Conservation (phyloP, 2,329 filamentous ascomycete species). For the Aspergillus melleus region DNA sequence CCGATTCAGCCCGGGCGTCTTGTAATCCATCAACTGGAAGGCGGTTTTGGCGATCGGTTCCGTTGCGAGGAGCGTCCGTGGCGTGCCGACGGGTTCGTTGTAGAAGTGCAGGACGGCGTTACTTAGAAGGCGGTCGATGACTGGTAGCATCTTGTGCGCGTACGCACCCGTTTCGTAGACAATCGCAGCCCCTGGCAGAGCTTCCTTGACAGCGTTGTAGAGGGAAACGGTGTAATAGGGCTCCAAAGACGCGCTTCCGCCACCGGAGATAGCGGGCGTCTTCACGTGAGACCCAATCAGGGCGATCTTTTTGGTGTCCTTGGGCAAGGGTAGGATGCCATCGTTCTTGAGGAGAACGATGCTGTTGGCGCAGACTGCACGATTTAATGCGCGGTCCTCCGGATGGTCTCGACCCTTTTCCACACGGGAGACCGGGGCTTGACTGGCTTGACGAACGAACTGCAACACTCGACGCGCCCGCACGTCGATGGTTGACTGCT, state of each 20-base stretch:
- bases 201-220: constrained; percentile 30
- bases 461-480: constrained; percentile 34
- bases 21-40: constrained; percentile 37
- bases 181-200: constrained; percentile 10
- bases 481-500: constrained; percentile 25
- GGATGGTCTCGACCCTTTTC: constrained; percentile 14
- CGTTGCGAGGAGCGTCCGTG: constrained; percentile 19
- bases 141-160: constrained; percentile 34
- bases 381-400: constrained; percentile 20
- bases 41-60: constrained; percentile 32
- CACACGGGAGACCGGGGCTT: constrained; percentile 10
- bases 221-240: constrained; percentile 35
- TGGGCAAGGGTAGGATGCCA: constrained; percentile 21
- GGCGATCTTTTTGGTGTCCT: constrained; percentile 13
- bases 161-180: constrained; percentile 25
- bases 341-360: constrained; percentile 25
- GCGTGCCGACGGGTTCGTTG: constrained; percentile 19
- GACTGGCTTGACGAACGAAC: constrained; percentile 28
- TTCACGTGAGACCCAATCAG: constrained; percentile 37
- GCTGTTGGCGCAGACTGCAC: constrained; percentile 14
- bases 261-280: constrained; percentile 33
- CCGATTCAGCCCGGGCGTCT: constrained; percentile 27
- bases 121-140: constrained; percentile 27
- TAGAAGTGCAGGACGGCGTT: constrained; percentile 28
- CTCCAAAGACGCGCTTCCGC: constrained; percentile 36